Base-by-base conservation (phyloP, 2,329 filamentous ascomycete genomes). In the Monilinia laxa region DNA sequence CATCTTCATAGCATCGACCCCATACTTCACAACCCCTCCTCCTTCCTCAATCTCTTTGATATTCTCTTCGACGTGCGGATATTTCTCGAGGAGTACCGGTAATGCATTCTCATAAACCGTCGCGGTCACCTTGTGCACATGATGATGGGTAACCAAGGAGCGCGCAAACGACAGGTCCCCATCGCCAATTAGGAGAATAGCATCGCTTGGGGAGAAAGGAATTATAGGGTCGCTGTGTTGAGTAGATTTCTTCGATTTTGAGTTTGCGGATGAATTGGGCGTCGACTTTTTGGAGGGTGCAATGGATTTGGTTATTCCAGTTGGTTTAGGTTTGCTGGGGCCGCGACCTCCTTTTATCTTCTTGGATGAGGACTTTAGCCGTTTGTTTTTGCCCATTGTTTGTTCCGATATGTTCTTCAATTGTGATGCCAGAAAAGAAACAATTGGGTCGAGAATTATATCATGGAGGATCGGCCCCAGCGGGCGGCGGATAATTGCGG, bases 131-230 rank as follows among this genome's bases (percentile, higher is more conserved):
- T 87, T 81, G 68, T 80, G 82, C 79, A 87, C 91, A 71, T 81
- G 82, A 78, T 92, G 89, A 73, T 89, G 82, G 64, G 82, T 78
- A 63, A 89, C 81, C 2, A 94, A 82, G 2, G 86, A 88, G 38
- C 84, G 83, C 16, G 90, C 85, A 76, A 93, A 94, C 76, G 89
- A 92, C 75, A 95, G 86, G 78, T 96, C 91, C 71, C 87, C 91
- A 76, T 95, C 91, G 73, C 91, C 91, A 62, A 94, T 79, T 3
- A 94, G 84, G 9, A 95, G 85, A 70, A 94, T 92, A 72, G 84
- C 80, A 71, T 93, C 86, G 72, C 84, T 79, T 51, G 84, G 79
- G 31, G 82, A 77, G 77, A 94, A 93, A 20, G 91, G 91, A 28
- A 93, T 87, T 4, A 80, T 84, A 31, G 82, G 86, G 70, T 78